Evolutionary conservation across 805 yeast species (phyloP), one percentile per base, ranked within the genome.

Genomic region (Candida adriatica): DNA sequence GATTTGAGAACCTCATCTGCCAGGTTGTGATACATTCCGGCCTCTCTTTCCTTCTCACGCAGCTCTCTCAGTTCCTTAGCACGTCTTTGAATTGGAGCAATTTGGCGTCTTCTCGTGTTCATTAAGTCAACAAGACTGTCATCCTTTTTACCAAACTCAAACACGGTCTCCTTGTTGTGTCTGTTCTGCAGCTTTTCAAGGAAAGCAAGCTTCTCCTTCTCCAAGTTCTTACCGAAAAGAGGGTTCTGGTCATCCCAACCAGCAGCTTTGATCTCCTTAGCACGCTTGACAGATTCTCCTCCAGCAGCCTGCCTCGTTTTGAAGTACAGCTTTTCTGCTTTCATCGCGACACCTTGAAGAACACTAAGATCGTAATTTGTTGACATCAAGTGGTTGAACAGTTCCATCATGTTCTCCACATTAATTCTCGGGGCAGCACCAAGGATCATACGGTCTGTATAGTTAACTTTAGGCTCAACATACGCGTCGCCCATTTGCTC

Each of bases 221-320:
- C 95, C 33, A 68, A 54, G 49, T 85, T 85, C 18, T 72, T 68
- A 15, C 94, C 94, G 53, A 87, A 84, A 33, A 83, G 55, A 19
- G 87, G 59, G 56, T 86, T 86, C 48, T 82, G 90, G 14, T 74
- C 86, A 55, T 90, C 95, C 96, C 97, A 92, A 2, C 88, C 87
- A 13, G 75, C 64, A 7, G 63, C 65, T 36, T 77, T 59, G 27
- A 90, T 64, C 49, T 86, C 95, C 53, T 82, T 87, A 13, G 94
- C 68, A 49, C 97, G 67, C 49, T 82, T 83, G 22, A 85, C 71
- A n/a, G 94, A 79, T 51, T 86, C 95, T 16, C 64, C 66, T 4
- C 95, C 84, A 1, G 98, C 95, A 1, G 94, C 70, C 28, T 79
- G 75, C 50, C 96, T 73, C 2, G 96, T 85, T 56, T 86, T 77